Evolutionary conservation across 106 monocot genomes (phyloP).

Genomic region (Gastrodia elata): DNA sequence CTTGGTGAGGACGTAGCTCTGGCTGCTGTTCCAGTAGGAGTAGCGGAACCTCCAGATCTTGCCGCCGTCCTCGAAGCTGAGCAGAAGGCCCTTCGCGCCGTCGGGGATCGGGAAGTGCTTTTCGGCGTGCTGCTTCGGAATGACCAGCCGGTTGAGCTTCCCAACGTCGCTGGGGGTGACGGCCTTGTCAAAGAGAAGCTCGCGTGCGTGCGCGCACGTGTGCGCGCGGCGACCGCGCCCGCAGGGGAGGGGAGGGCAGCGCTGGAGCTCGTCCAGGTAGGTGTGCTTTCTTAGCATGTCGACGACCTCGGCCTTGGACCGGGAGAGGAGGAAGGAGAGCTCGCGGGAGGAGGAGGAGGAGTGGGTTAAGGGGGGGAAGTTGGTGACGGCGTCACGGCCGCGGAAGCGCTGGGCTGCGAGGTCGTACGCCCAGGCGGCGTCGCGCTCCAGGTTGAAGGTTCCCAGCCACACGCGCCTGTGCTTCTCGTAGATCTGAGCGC

Average conservation of each 20-base stretch:
- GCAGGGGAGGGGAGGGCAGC: constrained; percentile 18
- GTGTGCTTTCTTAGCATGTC: constrained; percentile 94
- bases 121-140: constrained; percentile 95
- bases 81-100: constrained; percentile 30
- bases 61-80: constrained; percentile 49
- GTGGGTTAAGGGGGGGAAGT: constrained; percentile 45
- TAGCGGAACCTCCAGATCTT: constrained; percentile 69
- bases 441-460: constrained; percentile 60
- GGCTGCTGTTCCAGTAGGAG: constrained; percentile 78
- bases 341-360: constrained; percentile 24
- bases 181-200: constrained; percentile 64
- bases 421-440: constrained; percentile 74
- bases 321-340: constrained; percentile 51
- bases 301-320: constrained; percentile 75
- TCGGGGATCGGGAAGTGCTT: constrained; percentile 56
- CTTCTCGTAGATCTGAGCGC: constrained; percentile 85
- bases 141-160: constrained; percentile 89
- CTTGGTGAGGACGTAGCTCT: constrained; percentile 77
- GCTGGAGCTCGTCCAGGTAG: constrained; percentile 43
- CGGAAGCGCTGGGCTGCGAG: constrained; percentile 77
- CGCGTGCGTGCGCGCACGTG: constrained; percentile 11
- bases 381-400: constrained; percentile 75
- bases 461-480: constrained; percentile 90
- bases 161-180: constrained; percentile 93
- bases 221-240: neutral